Conservation (phyloP, 1,284 basidiomycete species). For the Pseudomicrostroma phylloplanum region DNA sequence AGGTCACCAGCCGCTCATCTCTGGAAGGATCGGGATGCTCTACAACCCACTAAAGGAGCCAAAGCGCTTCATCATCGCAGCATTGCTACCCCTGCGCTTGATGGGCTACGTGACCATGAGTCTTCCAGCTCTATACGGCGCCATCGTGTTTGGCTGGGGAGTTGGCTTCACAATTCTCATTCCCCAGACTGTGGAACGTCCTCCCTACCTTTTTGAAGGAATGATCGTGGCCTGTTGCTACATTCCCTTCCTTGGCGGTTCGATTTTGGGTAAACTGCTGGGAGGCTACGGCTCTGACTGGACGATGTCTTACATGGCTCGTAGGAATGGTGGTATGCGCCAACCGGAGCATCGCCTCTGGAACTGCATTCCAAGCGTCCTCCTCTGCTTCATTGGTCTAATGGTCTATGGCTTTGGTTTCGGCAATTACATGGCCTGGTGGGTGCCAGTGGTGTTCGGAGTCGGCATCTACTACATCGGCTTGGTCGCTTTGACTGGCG, state of each 20-base stretch:
- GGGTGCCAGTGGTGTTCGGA: constrained; percentile 48
- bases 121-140: constrained; percentile 47
- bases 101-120: constrained; percentile 25
- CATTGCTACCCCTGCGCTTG: constrained; percentile 36
- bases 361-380: constrained; percentile 40
- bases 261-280: constrained; percentile 47
- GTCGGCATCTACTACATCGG: constrained; percentile 46
- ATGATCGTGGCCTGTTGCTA: background rate
- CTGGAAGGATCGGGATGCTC: constrained; percentile 36
- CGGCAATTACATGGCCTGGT: constrained; percentile 44
- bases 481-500: constrained; percentile 20
- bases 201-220: background rate
- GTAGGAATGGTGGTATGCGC: constrained; percentile 35
- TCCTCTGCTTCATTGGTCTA: constrained; percentile 43
- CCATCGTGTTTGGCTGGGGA: constrained; percentile 47
- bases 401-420: constrained; percentile 46
- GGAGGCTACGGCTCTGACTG: constrained; percentile 47
- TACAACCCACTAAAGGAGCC: constrained; percentile 50
- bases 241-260: constrained; percentile 25
- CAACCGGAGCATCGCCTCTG: constrained; percentile 51
- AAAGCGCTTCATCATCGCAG: constrained; percentile 34
- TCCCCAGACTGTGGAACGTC: background rate
- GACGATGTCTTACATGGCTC: constrained; percentile 38
- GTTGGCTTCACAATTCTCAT: constrained; percentile 46
- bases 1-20: constrained; percentile 16